Base-by-base conservation (phyloP, 306 rosid species). In the Elaeagnus macrophylla region DNA sequence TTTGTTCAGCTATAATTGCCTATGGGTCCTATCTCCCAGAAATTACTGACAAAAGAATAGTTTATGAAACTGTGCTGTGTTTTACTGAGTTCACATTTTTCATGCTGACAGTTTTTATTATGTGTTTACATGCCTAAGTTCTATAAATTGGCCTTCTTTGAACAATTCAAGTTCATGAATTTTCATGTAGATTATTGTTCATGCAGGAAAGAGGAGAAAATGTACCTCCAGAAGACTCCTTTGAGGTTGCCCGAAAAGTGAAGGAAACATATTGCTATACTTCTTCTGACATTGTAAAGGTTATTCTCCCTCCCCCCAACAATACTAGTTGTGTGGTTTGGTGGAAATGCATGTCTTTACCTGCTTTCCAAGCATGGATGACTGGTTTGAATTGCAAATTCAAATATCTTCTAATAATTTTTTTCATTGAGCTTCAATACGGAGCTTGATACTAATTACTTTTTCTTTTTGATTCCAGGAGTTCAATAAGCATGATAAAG, bases 121-220 rank as follows among this genome's bases (percentile, higher is more conserved):
- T 42, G 12, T 40, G 51, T 20, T 3, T 7, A 20, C 12, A 6
- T 60, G 38, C 11, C n/a, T 53, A 10, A 64, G 53, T 15, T 63
- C 18, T 32, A 7, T 43, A 16, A 35, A 53, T 12, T 3, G 12
- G 37, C 48, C 48, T 42, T 62, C 49, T 45, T 63, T 25, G 46
- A 16, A 46, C 54, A 10, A 65, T 65, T 54, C 49, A 17, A 65
- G 61, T 60, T 73, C 67, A 66, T 53, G 56, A 54, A 67, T 48
- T 59, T 35, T 62, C 64, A 65, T 58, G 19, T 60, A 61, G 62
- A 51, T 56, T 39, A 61, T 55, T 42, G 59, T 67, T 67, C 36
- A 16, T 75, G 78, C 63, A 87, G 99, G 99, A 93, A 84, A 80
- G 99, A 87, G 96, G 99, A 66, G 99, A 93, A 79, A 82, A 93